Evolutionary conservation across 306 rosid species (phyloP), one percentile per base, ranked within the genome.

Genomic region (Prunus davidiana): DNA sequence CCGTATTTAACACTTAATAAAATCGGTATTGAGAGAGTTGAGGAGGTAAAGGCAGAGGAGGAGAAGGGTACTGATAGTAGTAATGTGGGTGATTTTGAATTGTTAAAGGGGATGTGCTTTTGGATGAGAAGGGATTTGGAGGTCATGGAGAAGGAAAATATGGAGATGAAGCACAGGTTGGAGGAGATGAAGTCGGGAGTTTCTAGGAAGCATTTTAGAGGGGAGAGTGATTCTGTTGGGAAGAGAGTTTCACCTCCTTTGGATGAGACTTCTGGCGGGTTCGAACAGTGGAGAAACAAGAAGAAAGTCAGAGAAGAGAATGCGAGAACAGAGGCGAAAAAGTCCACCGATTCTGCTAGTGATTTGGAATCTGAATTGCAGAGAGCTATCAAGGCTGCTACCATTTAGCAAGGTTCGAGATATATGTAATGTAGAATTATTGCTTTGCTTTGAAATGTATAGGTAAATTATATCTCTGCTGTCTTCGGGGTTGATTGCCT

Each of bases 291-390:
- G 96, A 85, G 86, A 84, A 90, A 60, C 72, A 83, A 75, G 51
- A 92, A 80, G 27, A 71, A 43, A 65, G 78, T 24, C 27, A 64
- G 76, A 65, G 81, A 81, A 71, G 84, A 76, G 64, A 86, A 65
- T 57, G 89, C 74, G 20, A 72, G 74, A 78, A 82, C 63, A 69
- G 88, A 87, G 58, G 41, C 71, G 67, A 86, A 78, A 60, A 88
- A 80, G 87, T 58, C 87, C 2, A 76, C 66, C 2, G 80, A 41
- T 68, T 78, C 68, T 14, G 87, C 57, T 9, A 80, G 82, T 55
- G 91, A 95, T 68, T 54, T 95, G 70, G 97, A 95, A 79, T 89
- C 91, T 20, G 93, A 95, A 80, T 82, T 95, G 90, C 80, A 95
- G 89, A 90, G 87, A 81, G 97, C 97, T 58, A 88, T 95, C 61